phyloP scores from a whole-genome alignment of 345 rosid species.

The Eucalyptus decipiens region DNA sequence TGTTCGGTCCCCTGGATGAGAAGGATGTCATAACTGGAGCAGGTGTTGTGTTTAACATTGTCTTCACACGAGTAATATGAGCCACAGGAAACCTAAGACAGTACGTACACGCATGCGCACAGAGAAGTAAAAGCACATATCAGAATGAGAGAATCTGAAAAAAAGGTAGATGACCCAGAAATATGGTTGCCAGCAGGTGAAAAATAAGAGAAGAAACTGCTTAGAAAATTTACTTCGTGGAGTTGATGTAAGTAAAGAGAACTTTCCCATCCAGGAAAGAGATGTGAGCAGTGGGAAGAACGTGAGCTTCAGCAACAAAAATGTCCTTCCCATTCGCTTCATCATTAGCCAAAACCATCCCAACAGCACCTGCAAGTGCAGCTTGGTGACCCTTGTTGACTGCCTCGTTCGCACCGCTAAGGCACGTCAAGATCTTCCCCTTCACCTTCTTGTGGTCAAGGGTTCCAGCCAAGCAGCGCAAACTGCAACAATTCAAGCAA shows the following conservation, averaged over 20 bases:
- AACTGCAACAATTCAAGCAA: slow-evolving; percentile 1
- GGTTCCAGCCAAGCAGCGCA: background rate
- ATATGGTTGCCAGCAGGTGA: background rate
- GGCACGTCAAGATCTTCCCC: slow-evolving; percentile 20
- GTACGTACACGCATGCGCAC: background rate
- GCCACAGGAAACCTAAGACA: slow-evolving; percentile 15
- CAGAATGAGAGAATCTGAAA: background rate
- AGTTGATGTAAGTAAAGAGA: slow-evolving; percentile 27
- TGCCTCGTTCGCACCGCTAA: background rate
- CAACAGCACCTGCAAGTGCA: slow-evolving; percentile 10
- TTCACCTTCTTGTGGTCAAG: slow-evolving; percentile 8
- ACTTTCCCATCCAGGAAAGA: slow-evolving; percentile 30
- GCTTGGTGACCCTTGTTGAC: slow-evolving; percentile 3
- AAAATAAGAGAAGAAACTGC: background rate
- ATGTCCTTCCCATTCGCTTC: background rate
- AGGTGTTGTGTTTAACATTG: background rate
- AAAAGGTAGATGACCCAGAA: background rate
- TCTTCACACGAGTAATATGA: background rate
- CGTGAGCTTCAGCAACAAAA: slow-evolving; percentile 35
- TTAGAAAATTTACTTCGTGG: slow-evolving; percentile 9
- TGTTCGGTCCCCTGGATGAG: slow-evolving; percentile 33
- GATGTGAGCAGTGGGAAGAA: slow-evolving; percentile 57
- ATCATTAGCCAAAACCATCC: slow-evolving; percentile 19
- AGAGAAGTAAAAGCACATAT: background rate
- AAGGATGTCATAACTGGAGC: slow-evolving; percentile 27